Percentiles rank a stretch among this genome's conserved stretches.
These are phyloP conservation scores for Sparassis latifolia DNA, from an alignment of 1,284 basidiomycete species.

Conservation along the genomic window DNA sequence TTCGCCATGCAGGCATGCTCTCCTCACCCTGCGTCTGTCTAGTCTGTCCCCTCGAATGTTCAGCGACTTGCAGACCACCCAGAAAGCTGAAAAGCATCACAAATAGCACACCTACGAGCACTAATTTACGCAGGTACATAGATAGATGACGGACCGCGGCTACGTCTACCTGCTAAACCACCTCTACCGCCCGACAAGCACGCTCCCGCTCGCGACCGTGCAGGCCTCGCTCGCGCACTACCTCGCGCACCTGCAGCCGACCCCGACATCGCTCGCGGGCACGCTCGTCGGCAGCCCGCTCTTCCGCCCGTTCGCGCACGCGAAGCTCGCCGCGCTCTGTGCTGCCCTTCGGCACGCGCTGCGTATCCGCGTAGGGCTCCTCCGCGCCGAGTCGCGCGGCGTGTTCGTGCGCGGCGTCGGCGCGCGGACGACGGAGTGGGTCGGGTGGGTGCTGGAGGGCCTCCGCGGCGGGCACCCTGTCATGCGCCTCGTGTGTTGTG, in stretches of 20 bases:
- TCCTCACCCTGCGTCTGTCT: no score
- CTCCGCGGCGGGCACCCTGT: constrained; percentile 56
- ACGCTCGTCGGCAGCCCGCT: constrained; percentile 56
- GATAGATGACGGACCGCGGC: constrained; percentile 27
- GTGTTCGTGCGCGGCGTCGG: constrained; percentile 41
- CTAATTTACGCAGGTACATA: no score
- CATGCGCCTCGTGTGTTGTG: constrained; percentile 50
- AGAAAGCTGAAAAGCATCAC: no score
- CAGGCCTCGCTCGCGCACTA: constrained; percentile 60
- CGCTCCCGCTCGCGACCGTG: constrained; percentile 44
- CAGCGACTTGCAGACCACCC: no score
- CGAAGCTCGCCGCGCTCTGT: constrained; percentile 46
- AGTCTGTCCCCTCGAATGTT: no score
- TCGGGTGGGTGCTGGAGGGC: constrained; percentile 50
- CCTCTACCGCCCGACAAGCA: constrained; percentile 43
- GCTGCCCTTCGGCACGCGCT: constrained; percentile 58
- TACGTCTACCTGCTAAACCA: constrained; percentile 52
- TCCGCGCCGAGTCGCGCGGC: constrained; percentile 28
- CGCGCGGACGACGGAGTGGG: constrained; percentile 44
- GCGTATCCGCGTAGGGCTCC: constrained; percentile 43
- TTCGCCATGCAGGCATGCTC: no score
- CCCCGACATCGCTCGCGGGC: constrained; percentile 62
- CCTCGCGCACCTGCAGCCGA: constrained; percentile 44
- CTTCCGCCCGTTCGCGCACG: constrained; percentile 35
- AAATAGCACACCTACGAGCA: no score